These are phyloP conservation scores for Craterostigma plantagineum DNA, from an alignment of 257 asterid genomes.

Conservation along the genomic window DNA sequence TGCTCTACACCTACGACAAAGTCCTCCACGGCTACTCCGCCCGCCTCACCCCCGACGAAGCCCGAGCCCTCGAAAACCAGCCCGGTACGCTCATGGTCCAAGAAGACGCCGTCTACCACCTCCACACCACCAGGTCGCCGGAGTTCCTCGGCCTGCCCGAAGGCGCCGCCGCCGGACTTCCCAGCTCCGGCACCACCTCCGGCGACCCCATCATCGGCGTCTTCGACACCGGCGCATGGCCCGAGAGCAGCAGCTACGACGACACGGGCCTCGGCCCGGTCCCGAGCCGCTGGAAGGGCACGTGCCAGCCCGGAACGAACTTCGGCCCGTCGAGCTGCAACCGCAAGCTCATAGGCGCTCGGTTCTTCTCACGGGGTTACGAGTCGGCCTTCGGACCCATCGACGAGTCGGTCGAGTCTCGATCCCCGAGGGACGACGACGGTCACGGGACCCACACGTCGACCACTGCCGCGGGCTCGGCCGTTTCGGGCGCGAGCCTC, in stretches of 20 bases:
- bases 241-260: slow-evolving; percentile 32
- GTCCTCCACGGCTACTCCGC: slow-evolving; percentile 55
- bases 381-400: slow-evolving; percentile 36
- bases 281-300: slow-evolving; percentile 57
- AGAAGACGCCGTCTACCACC: slow-evolving; percentile 26
- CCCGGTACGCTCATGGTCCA: slow-evolving; percentile 34
- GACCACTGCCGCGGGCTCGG: slow-evolving; percentile 52
- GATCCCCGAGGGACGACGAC: slow-evolving; percentile 56
- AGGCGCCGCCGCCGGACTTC: slow-evolving; percentile 12
- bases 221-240: slow-evolving; percentile 67
- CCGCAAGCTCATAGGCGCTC: slow-evolving; percentile 50
- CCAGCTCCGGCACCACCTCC: slow-evolving; percentile 13
- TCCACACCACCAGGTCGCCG: slow-evolving; percentile 71
- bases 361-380: slow-evolving; percentile 46
- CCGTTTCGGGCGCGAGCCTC: slow-evolving; percentile 50
- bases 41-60: slow-evolving; percentile 32
- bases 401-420: slow-evolving; percentile 31
- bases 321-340: slow-evolving; percentile 49
- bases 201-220: slow-evolving; percentile 41
- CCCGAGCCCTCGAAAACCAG: slow-evolving; percentile 21
- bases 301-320: slow-evolving; percentile 29
- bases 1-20: slow-evolving; percentile 41
- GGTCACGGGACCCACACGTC: slow-evolving; percentile 77
- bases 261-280: slow-evolving; percentile 46
- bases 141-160: slow-evolving; percentile 40